These are phyloP conservation scores for Phoma sp. DNA, from an alignment of 2,329 filamentous ascomycete species.

Conservation along the genomic window DNA sequence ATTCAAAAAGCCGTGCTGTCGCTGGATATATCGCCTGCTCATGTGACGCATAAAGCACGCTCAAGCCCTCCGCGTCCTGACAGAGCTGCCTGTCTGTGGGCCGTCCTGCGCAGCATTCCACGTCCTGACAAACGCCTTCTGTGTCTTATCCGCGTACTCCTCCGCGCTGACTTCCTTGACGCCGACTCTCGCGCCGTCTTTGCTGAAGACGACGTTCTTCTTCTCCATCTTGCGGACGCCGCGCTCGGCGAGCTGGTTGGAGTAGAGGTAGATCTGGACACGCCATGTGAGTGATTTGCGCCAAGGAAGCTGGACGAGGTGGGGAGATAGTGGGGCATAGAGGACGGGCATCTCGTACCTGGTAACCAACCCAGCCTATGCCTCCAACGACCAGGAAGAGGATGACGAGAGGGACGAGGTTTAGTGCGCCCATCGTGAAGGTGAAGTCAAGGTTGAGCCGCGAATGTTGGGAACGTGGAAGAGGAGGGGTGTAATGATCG, in stretches of 20 bases:
- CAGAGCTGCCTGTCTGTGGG: neutral
- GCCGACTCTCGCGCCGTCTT: constrained; percentile 75
- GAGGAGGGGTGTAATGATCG: neutral
- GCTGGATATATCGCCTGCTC: neutral
- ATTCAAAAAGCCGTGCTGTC: neutral
- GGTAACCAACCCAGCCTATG: constrained; percentile 71
- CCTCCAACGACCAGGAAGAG: constrained; percentile 64
- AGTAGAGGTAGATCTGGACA: constrained; percentile 67
- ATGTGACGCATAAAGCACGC: neutral
- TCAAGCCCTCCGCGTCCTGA: constrained; percentile 13
- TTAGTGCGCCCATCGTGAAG: constrained; percentile 46
- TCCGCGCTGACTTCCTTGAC: constrained; percentile 73
- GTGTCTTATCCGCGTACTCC: constrained; percentile 75
- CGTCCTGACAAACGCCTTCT: constrained; percentile 63
- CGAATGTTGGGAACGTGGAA: neutral
- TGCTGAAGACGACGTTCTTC: constrained; percentile 77
- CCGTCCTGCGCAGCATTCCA: constrained; percentile 51
- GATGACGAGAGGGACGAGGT: constrained; percentile 71
- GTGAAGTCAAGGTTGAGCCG: constrained; percentile 15
- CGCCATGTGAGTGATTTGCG: constrained; percentile 7
- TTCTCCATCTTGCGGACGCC: constrained; percentile 74
- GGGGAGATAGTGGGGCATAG: neutral
- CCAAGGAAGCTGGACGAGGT: neutral
- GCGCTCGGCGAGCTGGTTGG: constrained; percentile 68
- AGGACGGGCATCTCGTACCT: constrained; percentile 47